Conservation (phyloP, 768 basidiomycete genomes). For the Mycena indigotica region DNA sequence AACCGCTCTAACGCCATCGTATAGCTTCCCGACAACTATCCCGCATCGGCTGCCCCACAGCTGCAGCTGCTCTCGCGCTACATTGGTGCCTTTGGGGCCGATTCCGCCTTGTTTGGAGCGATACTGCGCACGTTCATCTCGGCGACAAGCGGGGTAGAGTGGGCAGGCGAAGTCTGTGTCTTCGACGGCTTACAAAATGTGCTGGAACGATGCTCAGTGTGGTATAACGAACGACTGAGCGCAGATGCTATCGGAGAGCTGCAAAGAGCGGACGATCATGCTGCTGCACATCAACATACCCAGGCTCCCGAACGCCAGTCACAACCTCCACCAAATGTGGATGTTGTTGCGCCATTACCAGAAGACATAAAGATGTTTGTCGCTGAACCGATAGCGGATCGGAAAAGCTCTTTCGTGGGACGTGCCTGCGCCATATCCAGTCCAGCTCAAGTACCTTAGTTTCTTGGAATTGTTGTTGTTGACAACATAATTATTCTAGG, state of each 20-base stretch:
- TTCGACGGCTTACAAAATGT: slow-evolving; percentile 86
- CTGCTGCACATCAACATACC: slow-evolving; percentile 14
- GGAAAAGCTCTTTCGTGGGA: slow-evolving; percentile 85
- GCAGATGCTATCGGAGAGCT: slow-evolving; percentile 57
- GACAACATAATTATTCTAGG: slow-evolving; percentile 39
- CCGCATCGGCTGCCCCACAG: slow-evolving; percentile 69
- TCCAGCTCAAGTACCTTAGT: slow-evolving; percentile 62
- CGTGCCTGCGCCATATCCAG: slow-evolving; percentile 79
- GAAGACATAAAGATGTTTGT: slow-evolving; percentile 66
- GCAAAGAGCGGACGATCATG: slow-evolving; percentile 51
- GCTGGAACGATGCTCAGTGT: slow-evolving; percentile 62
- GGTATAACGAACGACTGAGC: slow-evolving; percentile 72
- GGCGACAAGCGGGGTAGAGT: slow-evolving; percentile 67
- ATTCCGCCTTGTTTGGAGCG: slow-evolving; percentile 72
- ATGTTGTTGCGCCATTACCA: slow-evolving; percentile 40
- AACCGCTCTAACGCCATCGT: slow-evolving; percentile 25
- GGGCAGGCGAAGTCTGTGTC: slow-evolving; percentile 75
- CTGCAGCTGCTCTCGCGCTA: slow-evolving; percentile 85
- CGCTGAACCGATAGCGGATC: slow-evolving; percentile 81
- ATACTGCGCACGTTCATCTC: slow-evolving; percentile 84
- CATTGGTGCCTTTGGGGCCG: slow-evolving; percentile 76
- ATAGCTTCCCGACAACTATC: slow-evolving; percentile 52
- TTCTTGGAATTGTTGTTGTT: neutral
- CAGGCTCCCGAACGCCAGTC: neutral
- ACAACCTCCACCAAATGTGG: slow-evolving; percentile 17